Evolutionary conservation across 352 stramenopile genomes (phyloP).

Genomic region (Globisporangium yorkense): DNA sequence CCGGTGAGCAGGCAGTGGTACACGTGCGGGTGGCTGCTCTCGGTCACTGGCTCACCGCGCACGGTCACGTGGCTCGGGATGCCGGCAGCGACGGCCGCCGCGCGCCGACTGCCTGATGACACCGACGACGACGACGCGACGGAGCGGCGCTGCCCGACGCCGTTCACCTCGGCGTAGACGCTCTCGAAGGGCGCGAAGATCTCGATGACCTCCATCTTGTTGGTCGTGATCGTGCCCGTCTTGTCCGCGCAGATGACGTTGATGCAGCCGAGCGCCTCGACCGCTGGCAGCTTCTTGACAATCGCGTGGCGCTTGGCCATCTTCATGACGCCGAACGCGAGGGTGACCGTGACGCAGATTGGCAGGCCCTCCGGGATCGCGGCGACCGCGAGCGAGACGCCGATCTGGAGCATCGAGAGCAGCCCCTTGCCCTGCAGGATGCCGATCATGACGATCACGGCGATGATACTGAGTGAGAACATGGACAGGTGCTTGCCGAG

Average conservation of each 20-base stretch:
- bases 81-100: conserved; percentile 5
- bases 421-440: conserved; percentile 90
- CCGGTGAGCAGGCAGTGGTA: conserved; percentile 70
- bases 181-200: conserved; percentile 79
- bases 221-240: conserved; percentile 92
- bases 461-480: conserved; percentile 91
- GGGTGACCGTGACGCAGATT: conserved; percentile 78
- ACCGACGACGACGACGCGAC: conserved; percentile 7
- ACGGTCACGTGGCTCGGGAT: conserved; percentile 36
- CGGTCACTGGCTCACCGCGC: conserved; percentile 54
- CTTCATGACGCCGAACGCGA: conserved; percentile 80
- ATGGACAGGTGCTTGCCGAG: conserved; percentile 94
- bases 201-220: conserved; percentile 84
- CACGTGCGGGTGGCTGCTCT: conserved; percentile 56
- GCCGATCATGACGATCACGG: conserved; percentile 91
- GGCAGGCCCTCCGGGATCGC: conserved; percentile 75
- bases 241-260: conserved; percentile 94
- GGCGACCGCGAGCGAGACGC: conserved; percentile 83
- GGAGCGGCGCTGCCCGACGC: conserved; percentile 20
- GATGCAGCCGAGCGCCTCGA: conserved; percentile 86
- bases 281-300: conserved; percentile 84
- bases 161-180: conserved; percentile 60
- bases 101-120: neutral
- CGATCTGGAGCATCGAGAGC: conserved; percentile 95
- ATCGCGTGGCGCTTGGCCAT: conserved; percentile 85